These are phyloP conservation scores for Trichoderma pleuroti DNA, from an alignment of 2,329 filamentous ascomycete genomes.

Conservation along the genomic window DNA sequence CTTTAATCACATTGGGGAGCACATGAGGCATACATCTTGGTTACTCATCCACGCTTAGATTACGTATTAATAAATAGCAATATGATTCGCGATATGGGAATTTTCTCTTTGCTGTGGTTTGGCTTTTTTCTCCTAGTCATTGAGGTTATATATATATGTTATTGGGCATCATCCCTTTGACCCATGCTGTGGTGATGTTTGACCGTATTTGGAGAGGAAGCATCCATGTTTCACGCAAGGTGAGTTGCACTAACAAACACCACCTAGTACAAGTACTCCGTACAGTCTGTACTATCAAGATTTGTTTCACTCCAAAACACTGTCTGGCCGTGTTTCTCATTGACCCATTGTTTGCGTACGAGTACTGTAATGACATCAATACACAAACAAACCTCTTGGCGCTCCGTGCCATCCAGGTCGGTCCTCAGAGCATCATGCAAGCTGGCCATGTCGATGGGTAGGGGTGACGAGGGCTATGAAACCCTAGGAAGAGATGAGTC, in stretches of 20 bases:
- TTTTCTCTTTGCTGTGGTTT: not conserved
- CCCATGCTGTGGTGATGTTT: not conserved
- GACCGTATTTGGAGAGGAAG: not conserved
- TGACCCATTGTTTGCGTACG: not conserved
- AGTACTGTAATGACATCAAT: not conserved
- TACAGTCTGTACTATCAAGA: not conserved
- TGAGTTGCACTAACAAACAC: not conserved
- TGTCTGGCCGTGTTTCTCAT: not conserved
- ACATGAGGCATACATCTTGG: constrained; percentile 17
- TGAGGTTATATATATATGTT: not conserved
- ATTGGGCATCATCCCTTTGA: not conserved
- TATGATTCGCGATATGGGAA: constrained; percentile 1
- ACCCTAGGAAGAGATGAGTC: not conserved
- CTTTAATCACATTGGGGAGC: constrained; percentile 1
- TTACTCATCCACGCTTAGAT: constrained; percentile 16
- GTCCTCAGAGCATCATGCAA: constrained; percentile 2
- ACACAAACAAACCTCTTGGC: not conserved
- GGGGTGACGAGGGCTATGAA: not conserved
- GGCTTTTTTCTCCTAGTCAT: not conserved
- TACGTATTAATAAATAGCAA: constrained; percentile 15
- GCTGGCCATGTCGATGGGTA: not conserved
- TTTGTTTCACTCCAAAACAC: not conserved
- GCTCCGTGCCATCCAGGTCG: not conserved
- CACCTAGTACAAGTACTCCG: not conserved
- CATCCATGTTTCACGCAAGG: not conserved